These are phyloP conservation scores for Chaetomium sp. DNA, from an alignment of 2,329 filamentous ascomycete species.

Conservation along the genomic window DNA sequence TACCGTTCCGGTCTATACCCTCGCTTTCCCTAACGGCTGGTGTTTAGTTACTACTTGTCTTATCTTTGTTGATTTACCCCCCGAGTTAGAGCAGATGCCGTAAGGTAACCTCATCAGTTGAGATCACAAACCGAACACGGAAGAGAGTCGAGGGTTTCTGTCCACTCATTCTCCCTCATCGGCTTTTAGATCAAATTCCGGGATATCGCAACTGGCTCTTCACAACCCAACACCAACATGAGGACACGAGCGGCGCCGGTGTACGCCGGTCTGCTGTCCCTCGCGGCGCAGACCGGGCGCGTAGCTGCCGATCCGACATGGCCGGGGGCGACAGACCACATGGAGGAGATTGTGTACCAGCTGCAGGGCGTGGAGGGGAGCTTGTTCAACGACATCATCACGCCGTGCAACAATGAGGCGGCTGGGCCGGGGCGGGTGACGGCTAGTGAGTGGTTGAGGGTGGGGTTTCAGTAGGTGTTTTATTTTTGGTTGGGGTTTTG, in stretches of 20 bases:
- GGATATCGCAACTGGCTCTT: too few species aligned
- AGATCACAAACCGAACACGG: too few species aligned
- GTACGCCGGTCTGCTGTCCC: conserved; percentile 32
- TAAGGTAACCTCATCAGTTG: too few species aligned
- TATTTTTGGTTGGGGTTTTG: neutral
- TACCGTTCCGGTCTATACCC: conserved; percentile 2
- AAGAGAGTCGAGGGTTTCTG: neutral
- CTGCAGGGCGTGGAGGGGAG: conserved; percentile 47
- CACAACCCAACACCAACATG: conserved; percentile 23
- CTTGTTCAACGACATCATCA: conserved; percentile 50
- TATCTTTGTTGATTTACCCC: too few species aligned
- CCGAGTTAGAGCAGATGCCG: too few species aligned
- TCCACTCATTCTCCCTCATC: conserved; percentile 6
- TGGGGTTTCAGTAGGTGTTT: conserved; percentile 55
- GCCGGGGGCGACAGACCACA: conserved; percentile 53
- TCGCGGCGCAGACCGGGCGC: conserved; percentile 27
- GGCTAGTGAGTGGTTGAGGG: conserved; percentile 56
- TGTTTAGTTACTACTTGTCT: too few species aligned
- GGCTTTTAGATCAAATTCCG: too few species aligned
- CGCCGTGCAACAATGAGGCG: conserved; percentile 48
- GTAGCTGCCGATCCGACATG: conserved; percentile 48
- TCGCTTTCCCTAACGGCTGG: neutral
- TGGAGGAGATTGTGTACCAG: conserved; percentile 59
- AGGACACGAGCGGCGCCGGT: conserved; percentile 20
- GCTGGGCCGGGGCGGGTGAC: conserved; percentile 49